Evolutionary conservation across 345 rosid genomes (phyloP).

Genomic region (Citrus cavaleriei): DNA sequence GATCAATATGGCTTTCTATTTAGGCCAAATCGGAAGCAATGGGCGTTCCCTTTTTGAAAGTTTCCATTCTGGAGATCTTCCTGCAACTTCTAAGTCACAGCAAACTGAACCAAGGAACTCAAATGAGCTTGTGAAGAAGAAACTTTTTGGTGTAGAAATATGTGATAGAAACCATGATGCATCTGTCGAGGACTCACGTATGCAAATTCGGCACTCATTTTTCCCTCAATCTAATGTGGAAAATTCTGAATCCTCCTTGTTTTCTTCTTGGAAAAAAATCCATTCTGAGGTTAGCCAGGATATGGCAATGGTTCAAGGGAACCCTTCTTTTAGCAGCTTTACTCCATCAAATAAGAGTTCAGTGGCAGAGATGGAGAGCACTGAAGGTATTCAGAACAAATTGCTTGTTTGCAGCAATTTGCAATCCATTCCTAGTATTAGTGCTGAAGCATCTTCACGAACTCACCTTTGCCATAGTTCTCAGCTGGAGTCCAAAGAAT

Average conservation of each 20-base stretch:
- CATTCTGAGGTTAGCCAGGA: constrained; percentile 18
- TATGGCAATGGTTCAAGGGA: constrained; percentile 9
- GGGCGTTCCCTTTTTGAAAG: constrained; percentile 8
- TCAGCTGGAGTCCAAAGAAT: constrained; percentile 40
- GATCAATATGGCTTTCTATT: constrained; percentile 1
- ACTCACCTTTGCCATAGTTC: constrained; percentile 28
- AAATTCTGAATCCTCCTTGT: constrained; percentile 24
- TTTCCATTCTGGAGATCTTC: constrained; percentile 17
- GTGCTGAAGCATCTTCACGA: constrained; percentile 24
- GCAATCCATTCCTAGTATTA: constrained; percentile 26
- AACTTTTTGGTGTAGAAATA: constrained; percentile 38
- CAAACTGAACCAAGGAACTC: constrained; percentile 19
- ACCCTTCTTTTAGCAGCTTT: constrained; percentile 17
- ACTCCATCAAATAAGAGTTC: constrained; percentile 19
- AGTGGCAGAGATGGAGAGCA: constrained; percentile 9
- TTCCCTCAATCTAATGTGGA: constrained; percentile 11
- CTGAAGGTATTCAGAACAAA: constrained; percentile 15
- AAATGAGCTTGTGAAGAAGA: constrained; percentile 12
- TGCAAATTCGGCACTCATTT: constrained; percentile 8
- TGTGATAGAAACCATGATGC: constrained; percentile 15
- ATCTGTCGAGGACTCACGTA: constrained; percentile 15
- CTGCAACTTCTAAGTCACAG: constrained; percentile 4
- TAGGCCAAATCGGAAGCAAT: constrained; percentile 25
- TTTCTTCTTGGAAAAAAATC: constrained; percentile 23
- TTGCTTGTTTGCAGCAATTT: constrained; percentile 23